Evolutionary conservation across 345 rosid species (phyloP), one percentile per base, ranked within the genome.

Genomic region (Eucalyptus pauciflora): DNA sequence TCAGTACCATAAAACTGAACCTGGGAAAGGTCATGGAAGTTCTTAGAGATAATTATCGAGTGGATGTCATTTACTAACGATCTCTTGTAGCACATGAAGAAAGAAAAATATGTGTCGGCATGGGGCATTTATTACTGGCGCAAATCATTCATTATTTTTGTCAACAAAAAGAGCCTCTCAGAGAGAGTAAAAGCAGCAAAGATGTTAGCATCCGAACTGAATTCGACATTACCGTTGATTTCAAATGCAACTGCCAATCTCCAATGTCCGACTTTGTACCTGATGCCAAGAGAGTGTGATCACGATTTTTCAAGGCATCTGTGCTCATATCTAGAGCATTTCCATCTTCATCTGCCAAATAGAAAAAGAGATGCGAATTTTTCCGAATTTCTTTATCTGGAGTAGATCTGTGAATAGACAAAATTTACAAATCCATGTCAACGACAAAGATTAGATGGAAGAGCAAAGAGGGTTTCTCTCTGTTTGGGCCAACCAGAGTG

Each of bases 191-290:
- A 87, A 88, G 64, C 60, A 87, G 60, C 79, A 43, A 5, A 37
- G 48, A 76, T 37, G 83, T 76, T 37, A 76, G 83, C 83, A 37
- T 37, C 48, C 1, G 8, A 76, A 20, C 48, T 45, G 27, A 41
- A 37, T 76, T 76, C 87, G 20, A 52, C 60, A 80, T 92, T 93
- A 98, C 99, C 96, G 87, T 87, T 85, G 97, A 92, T 90, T 92
- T 92, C 80, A 98, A 90, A 91, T 98, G 98, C 56, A 97, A 93
- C 95, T 95, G 99, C 99, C 99, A 97, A 90, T 87, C 94, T 45
- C 97, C 98, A 85, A 96, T 87, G 60, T 95, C 98, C 41, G 64
- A 20, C 88, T 94, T 93, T 87, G 94, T 94, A 88, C 99, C 99
- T 9, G 95, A 95, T 90, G 96, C 98, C 80, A 98, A 79, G 79